Base-by-base conservation (phyloP, 2,329 filamentous ascomycete species). In the Aureobasidium sp. region DNA sequence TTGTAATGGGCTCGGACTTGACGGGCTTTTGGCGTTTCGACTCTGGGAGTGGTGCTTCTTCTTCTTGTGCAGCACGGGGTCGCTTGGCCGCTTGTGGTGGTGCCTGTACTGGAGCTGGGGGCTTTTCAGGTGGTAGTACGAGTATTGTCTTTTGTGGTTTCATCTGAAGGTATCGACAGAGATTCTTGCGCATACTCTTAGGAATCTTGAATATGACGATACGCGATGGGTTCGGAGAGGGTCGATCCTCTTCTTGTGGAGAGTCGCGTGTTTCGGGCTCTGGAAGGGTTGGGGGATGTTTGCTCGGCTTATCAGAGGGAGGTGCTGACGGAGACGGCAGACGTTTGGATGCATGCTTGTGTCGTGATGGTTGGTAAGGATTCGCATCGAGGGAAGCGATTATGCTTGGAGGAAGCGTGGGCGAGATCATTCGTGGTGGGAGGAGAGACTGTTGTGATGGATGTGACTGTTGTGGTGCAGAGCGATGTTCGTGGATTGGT, bases 371-470 rank as follows among this genome's bases (percentile, higher is more conserved):
- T 27, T 42, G 37, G 14, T 41, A 41, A 12, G 37, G 41, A 10
- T 48, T 21, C 6, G 52, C 27, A 24, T 49, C 35, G 22, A 82
- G 63, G 53, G 79, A 75, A 54, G 73, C 75, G 59, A 78, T 75
- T 39, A 83, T 73, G 50, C 74, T 75, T 2, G 75, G 70, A 6
- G 79, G 79, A 3, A 83, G 68, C 12, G 77, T 79, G 3, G 79
- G 79, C 4, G 79, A 82, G 17, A 52, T 32, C n/a, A 82, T 66
- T 30, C 80, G 70, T 8, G 72, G 70, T 10, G 79, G 79, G 7
- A 58, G 51, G 24, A 47, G 29, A 12, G 48, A 25, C 19, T 41
- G 37, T 29, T 25, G 17, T 34, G 27, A 25, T 40, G n/a, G n/a
- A n/a, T 45, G 29, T 8, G 52, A 34, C 7, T 39, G 50, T 29